Evolutionary conservation across 169 alveolate genomes (phyloP).

Genomic region (Ichthyophthirius multifiliis): DNA sequence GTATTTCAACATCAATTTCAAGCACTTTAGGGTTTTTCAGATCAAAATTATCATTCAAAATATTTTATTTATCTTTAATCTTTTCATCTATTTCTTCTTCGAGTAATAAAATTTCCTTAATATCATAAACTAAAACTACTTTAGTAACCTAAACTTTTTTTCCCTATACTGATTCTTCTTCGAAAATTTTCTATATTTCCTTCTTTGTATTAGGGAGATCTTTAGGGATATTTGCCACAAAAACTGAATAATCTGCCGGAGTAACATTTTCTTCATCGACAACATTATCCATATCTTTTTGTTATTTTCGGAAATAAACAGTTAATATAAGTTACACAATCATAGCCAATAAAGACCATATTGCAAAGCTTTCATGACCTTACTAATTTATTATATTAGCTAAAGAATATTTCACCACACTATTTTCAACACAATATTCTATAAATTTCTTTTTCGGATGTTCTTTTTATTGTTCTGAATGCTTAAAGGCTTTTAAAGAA

Average conservation of each 20-base stretch:
- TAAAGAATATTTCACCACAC: neutral
- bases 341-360: neutral
- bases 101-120: conserved; percentile 14
- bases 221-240: conserved; percentile 26
- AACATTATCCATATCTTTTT: conserved; percentile 24
- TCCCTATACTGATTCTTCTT: no score
- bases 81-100: conserved; percentile 21
- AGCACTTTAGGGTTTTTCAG: neutral
- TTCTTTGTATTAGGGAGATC: neutral
- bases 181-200: neutral
- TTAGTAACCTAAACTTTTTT: neutral
- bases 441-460: neutral
- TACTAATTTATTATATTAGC: neutral
- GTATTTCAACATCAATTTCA: conserved; percentile 15
- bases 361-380: no score
- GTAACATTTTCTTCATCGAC: conserved; percentile 25
- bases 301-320: conserved; percentile 19
- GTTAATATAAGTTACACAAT: neutral
- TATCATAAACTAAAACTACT: conserved; percentile 27
- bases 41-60: neutral
- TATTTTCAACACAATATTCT: neutral
- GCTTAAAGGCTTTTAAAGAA: neutral
- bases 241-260: conserved; percentile 40
- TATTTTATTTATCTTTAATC: conserved; percentile 5
- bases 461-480: neutral